phyloP scores from a whole-genome alignment of 495 filamentous ascomycete genomes.

The Penicillium ochrochloron region DNA sequence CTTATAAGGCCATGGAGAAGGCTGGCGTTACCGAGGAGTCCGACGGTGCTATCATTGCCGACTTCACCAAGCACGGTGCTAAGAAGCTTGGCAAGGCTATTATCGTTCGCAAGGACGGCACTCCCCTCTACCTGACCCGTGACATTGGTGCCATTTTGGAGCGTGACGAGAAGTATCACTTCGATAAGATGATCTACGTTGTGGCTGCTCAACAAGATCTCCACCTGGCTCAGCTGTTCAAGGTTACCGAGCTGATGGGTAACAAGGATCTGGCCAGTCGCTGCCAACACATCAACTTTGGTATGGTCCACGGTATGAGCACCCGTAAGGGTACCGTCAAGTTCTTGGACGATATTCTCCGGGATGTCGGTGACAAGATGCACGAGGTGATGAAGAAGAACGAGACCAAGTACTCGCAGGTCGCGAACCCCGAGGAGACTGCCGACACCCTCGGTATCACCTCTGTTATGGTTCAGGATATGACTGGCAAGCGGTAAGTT shows the following conservation, averaged over 20 bases:
- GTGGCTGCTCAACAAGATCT: slow-evolving; percentile 71
- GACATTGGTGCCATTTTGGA: slow-evolving; percentile 72
- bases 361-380: slow-evolving; percentile 69
- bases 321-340: slow-evolving; percentile 72
- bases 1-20: slow-evolving; percentile 65
- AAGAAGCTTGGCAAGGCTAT: slow-evolving; percentile 73
- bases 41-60: slow-evolving; percentile 85
- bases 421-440: slow-evolving; percentile 60
- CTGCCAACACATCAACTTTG: slow-evolving; percentile 75
- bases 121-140: slow-evolving; percentile 70
- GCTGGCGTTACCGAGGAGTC: slow-evolving; percentile 78
- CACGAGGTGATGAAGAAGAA: slow-evolving; percentile 73
- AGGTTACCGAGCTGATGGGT: slow-evolving; percentile 71
- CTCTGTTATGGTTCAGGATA: slow-evolving; percentile 75
- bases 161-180: slow-evolving; percentile 64
- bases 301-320: slow-evolving; percentile 73
- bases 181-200: slow-evolving; percentile 80
- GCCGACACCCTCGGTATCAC: slow-evolving; percentile 65
- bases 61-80: slow-evolving; percentile 75
- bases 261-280: slow-evolving; percentile 61
- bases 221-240: slow-evolving; percentile 75
- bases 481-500: slow-evolving; percentile 67
- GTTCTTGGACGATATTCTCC: slow-evolving; percentile 70
- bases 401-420: slow-evolving; percentile 65
- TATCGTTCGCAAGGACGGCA: slow-evolving; percentile 71